Evolutionary conservation across 2,329 filamentous ascomycete species (phyloP), one percentile per base, ranked within the genome.

Genomic region (Sporothrix dimorphospora): DNA sequence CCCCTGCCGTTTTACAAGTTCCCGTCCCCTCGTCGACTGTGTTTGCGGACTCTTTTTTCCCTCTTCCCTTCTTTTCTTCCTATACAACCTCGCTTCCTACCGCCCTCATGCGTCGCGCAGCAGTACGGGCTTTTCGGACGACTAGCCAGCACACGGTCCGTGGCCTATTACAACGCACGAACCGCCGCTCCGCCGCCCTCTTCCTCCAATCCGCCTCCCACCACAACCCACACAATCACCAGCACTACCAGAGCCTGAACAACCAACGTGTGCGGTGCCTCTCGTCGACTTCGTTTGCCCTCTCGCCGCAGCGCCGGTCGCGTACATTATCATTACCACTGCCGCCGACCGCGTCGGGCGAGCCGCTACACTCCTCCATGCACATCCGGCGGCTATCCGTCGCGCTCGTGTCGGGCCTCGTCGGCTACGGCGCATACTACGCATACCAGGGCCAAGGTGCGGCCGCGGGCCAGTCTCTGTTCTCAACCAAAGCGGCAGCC

Each of bases 401-500:
- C 76, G 91, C 90, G 73, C 81, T 94, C 73, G 86, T 91, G 72
- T 91, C 92, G 74, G 89, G 89, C 78, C 85, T 93, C 72, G 91
- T 93, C 72, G 92, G 91, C 76, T 93, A 91, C 82, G 91, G 91
- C 75, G 91, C 91, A 75, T 94, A 91, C 87, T 94, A 94, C 82
- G 87, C 87, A 71, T 93, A 92, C 82, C 88, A 86, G 78, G 85
- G 80, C 74, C 77, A 76, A 45, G 69, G 27, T 11, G 40, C 47
- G 1, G 61, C 45, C 21, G 63, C 55, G 21, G 55, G 55, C 14
- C 61, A 63, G 53, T 24, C 40, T 0, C 55, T 30, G 8, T 75
- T 75, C 9, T 73, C 72, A 27, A 75, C 45, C 24, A 74, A 63
- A 53, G 45, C 61, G 14, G 14, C 57, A 1, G 21, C 70, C 2